Base-by-base conservation (phyloP, 106 monocot genomes). In the Acanthochlamys bracteata region DNA sequence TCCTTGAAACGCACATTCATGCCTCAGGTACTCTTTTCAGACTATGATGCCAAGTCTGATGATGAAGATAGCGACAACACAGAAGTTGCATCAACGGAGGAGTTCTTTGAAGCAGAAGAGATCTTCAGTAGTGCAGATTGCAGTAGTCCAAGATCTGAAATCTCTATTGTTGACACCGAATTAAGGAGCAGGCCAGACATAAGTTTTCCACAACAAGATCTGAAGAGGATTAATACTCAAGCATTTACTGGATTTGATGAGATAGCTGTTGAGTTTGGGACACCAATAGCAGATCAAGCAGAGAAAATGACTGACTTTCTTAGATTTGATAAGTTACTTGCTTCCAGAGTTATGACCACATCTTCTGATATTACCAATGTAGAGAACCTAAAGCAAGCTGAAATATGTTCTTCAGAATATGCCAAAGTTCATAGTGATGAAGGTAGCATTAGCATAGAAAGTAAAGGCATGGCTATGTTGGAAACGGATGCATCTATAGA, bases 11-110 rank as follows among this genome's bases (percentile, higher is more conserved):
- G 43, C 9, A 63, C 43, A 73, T 78, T 71, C 69, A 71, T 98
- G 67, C 66, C 82, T 91, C 83, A 98, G 96, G 96, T 98, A 88
- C 84, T 76, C 45, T 98, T 98, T 85, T 98, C 91, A 83, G 82
- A 91, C 74, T 72, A 76, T 58, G 84, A 79, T 79, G 68, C 66
- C 7, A 73, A 53, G 57, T 83, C 82, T 42, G 70, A 77, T 59
- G 46, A 45, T 55, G 76, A 53, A 60, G 79, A 83, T 61, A 76
- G 62, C 11, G 71, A 82, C 70, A 81, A 78, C 24, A 52, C 57
- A 39, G 87, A 90, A 61, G 74, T 26, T 39, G 78, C 56, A 27
- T 76, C 76, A 23, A 63, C 65, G 6, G 95, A 96, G 57, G 95
- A 83, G 67, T 96, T 96, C 74, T 96, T 91, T 72, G 95, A 96